These are phyloP conservation scores for Eremothecium cymbalariae DNA, from an alignment of 1,139 yeast genomes.

Conservation along the genomic window DNA sequence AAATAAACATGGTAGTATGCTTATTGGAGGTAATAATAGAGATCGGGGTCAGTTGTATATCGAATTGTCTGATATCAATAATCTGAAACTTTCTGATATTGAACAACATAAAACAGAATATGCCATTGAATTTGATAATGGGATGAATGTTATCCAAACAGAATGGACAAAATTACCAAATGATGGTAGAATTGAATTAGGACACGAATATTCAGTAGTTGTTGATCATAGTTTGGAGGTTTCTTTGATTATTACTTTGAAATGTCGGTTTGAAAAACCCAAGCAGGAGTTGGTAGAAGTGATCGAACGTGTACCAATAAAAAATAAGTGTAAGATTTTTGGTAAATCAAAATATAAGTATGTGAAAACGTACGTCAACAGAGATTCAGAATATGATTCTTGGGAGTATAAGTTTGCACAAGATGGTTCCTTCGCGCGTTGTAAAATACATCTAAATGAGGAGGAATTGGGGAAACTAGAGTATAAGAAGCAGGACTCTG, in stretches of 20 bases:
- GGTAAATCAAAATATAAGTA: slow-evolving; percentile 35
- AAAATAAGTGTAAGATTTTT: slow-evolving; percentile 21
- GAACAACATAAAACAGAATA: slow-evolving; percentile 52
- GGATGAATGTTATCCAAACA: slow-evolving; percentile 77
- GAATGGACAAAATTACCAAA: slow-evolving; percentile 46
- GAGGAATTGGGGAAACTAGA: slow-evolving; percentile 12
- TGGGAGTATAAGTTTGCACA: slow-evolving; percentile 57
- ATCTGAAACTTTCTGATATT: slow-evolving; percentile 51
- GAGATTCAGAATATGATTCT: slow-evolving; percentile 42
- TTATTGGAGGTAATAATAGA: slow-evolving; percentile 11
- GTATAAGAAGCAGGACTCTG: slow-evolving; percentile 34
- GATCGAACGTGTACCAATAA: slow-evolving; percentile 41
- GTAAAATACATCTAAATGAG: slow-evolving; percentile 56
- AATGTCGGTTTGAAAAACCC: slow-evolving; percentile 51
- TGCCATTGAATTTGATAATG: slow-evolving; percentile 75
- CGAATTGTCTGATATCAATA: slow-evolving; percentile 51
- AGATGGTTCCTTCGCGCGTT: slow-evolving; percentile 85
- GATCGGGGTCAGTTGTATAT: slow-evolving; percentile 74
- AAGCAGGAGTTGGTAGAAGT: slow-evolving; percentile 46
- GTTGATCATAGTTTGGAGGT: slow-evolving; percentile 15
- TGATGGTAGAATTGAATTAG: slow-evolving; percentile 39
- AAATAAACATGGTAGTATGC: no score
- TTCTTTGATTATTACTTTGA: slow-evolving; percentile 68
- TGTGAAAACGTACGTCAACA: slow-evolving; percentile 46
- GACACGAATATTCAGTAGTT: slow-evolving; percentile 82